A percentile compares a stretch with the other conserved stretches of the same genome.
phyloP scores from a whole-genome alignment of 805 yeast species.

The Metschnikowia bowlesiae region DNA sequence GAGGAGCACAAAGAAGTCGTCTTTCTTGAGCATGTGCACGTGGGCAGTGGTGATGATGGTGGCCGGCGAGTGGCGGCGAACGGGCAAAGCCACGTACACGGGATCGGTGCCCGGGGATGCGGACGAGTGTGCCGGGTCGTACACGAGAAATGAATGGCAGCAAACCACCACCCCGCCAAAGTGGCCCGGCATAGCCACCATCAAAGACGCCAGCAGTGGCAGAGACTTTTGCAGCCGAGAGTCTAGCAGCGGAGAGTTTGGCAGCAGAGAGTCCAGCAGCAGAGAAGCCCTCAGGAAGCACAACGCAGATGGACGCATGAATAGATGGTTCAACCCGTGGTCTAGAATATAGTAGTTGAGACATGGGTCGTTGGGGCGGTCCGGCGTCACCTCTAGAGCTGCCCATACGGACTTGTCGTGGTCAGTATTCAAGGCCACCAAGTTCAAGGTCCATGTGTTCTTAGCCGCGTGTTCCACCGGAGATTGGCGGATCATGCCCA shows the following conservation, averaged over 20 bases:
- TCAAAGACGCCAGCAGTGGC: slow-evolving; percentile 36
- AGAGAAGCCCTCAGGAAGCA: slow-evolving; percentile 13
- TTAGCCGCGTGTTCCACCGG: slow-evolving; percentile 68
- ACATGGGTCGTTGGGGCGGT: slow-evolving; percentile 10
- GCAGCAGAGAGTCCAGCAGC: background rate
- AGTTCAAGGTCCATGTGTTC: slow-evolving; percentile 45
- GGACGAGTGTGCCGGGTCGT: slow-evolving; percentile 34
- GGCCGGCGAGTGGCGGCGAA: slow-evolving; percentile 24
- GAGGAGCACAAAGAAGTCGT: slow-evolving; percentile 58
- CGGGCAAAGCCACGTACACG: slow-evolving; percentile 52
- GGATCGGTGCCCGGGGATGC: slow-evolving; percentile 1
- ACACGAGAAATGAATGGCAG: slow-evolving; percentile 50
- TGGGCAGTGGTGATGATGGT: slow-evolving; percentile 49
- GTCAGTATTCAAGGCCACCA: slow-evolving; percentile 66
- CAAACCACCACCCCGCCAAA: slow-evolving; percentile 67
- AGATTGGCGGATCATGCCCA: slow-evolving; percentile 44
- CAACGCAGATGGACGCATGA: slow-evolving; percentile 34
- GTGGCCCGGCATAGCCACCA: slow-evolving; percentile 70
- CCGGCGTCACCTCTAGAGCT: slow-evolving; percentile 52
- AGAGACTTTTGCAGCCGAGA: background rate
- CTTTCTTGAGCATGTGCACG: slow-evolving; percentile 59
- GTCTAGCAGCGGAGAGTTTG: no score
- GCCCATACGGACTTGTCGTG: slow-evolving; percentile 85
- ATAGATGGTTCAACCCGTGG: slow-evolving; percentile 75
- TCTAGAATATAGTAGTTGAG: slow-evolving; percentile 78